Evolutionary conservation across 2,329 filamentous ascomycete genomes (phyloP), one percentile per base, ranked within the genome.

Genomic region (Scytalidium lignicola): DNA sequence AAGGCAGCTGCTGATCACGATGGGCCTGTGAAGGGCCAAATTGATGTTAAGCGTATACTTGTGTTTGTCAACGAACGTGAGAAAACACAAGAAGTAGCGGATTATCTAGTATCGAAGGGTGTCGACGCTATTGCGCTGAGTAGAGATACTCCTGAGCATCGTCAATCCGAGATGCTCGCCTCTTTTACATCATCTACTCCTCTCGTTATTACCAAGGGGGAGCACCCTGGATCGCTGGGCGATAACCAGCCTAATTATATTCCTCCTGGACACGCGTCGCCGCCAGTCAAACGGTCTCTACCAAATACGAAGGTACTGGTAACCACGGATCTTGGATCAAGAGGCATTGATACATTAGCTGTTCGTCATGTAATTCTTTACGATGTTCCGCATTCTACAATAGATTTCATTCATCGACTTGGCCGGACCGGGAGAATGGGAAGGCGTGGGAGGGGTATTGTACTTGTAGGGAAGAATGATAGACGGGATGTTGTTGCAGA

Each of bases 31-130:
- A 76, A 79, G 47, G 78, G 73, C 39, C 72, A 76, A 44, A 70
- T 84, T 3, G 83, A 87, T 51, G 77, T 88, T 20, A 93, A 93
- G 66, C 86, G 89, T 54, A 86, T 99, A 60, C 82, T 97, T 50
- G 90, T 97, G 2, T 97, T 97, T 62, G 92, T 97, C 65, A 97
- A 97, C 67, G 90, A 97, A 74, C 86, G 93, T 29, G 90, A 96
- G 63, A 90, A 88, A 63, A 89, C 92, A 0, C 79, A 86, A 50
- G 82, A 91, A 62, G 77, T 99, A 0, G 85, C 91, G 12, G 71
- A 83, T 1, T 99, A 88, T 65, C 81, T 99, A 0, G 72, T 74
- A 12, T 80, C 80, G 45, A 96, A 96, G 72, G 91, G 91, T 48
- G 90, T 99, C 60, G 86, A 96, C 58, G 91, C 92, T 5, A 74